phyloP scores from a whole-genome alignment of 2,329 filamentous ascomycete species.

The Colletotrichum lini region DNA sequence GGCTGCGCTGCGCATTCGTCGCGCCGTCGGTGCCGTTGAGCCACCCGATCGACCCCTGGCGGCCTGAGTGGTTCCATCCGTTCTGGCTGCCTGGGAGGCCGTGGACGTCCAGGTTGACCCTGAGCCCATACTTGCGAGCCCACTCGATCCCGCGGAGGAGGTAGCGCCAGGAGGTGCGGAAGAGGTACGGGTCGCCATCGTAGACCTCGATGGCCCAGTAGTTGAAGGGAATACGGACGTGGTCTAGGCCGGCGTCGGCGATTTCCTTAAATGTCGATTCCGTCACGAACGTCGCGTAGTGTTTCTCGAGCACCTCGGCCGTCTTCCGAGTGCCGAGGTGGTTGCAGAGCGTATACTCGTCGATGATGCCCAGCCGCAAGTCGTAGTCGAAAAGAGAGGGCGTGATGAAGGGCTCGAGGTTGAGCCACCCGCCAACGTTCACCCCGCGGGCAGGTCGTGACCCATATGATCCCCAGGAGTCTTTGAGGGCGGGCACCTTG shows the following conservation, averaged over 20 bases:
- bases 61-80: constrained; percentile 96
- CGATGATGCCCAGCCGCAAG: constrained; percentile 76
- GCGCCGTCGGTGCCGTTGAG: constrained; percentile 89
- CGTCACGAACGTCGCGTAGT: constrained; percentile 91
- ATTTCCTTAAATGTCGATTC: constrained; percentile 90
- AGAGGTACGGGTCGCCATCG: constrained; percentile 88
- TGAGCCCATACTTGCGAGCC: constrained; percentile 90
- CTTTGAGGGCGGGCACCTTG: constrained; percentile 82
- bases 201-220: constrained; percentile 96
- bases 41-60: constrained; percentile 86
- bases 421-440: constrained; percentile 94
- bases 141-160: constrained; percentile 94
- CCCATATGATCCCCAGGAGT: constrained; percentile 83
- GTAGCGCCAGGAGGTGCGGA: constrained; percentile 92
- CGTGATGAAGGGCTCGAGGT: constrained; percentile 94
- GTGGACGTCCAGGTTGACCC: constrained; percentile 94
- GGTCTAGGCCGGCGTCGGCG: constrained; percentile 88
- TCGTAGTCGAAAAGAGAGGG: constrained; percentile 88
- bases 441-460: constrained; percentile 88
- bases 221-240: constrained; percentile 94
- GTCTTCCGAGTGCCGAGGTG: constrained; percentile 78
- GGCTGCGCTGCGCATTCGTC: constrained; percentile 82
- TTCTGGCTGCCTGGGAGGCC: constrained; percentile 95
- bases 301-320: constrained; percentile 81
- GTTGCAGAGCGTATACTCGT: constrained; percentile 86